Evolutionary conservation across 441 rosid species (phyloP).

Genomic region (Metrosideros polymorpha): DNA sequence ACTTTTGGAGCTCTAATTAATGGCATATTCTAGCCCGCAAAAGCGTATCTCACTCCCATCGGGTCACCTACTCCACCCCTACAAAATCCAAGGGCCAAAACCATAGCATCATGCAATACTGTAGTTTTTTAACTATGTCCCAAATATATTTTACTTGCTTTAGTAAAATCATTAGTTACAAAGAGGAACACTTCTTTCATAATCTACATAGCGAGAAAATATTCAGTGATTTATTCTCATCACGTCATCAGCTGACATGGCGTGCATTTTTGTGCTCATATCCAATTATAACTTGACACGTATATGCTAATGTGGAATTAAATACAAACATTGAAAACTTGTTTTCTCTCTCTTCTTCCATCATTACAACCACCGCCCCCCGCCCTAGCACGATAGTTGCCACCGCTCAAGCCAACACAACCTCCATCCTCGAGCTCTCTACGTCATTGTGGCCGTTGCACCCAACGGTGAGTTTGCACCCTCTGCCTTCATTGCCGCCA

Average conservation of each 20-base stretch:
- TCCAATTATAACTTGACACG: too few relatives aligned
- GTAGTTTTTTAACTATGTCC: too few relatives aligned
- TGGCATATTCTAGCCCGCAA: background rate
- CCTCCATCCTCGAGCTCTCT: background rate
- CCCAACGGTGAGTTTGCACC: background rate
- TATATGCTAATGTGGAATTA: background rate
- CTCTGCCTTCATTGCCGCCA: background rate
- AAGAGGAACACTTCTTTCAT: background rate
- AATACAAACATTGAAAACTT: background rate
- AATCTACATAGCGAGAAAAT: background rate
- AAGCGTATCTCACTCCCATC: too few relatives aligned
- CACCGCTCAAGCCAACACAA: background rate
- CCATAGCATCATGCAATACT: too few relatives aligned
- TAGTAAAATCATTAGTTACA: background rate
- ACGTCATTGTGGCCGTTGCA: background rate
- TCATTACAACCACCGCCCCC: background rate
- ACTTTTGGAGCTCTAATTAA: background rate
- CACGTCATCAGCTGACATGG: background rate
- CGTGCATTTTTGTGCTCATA: background rate
- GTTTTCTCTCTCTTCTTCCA: background rate
- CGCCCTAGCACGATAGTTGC: background rate
- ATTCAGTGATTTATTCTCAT: background rate
- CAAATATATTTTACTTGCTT: too few relatives aligned
- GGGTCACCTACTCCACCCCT: too few relatives aligned
- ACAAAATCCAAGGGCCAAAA: too few relatives aligned